Evolutionary conservation across 305 asterid genomes (phyloP).

Genomic region (Nicotiana rustica): DNA sequence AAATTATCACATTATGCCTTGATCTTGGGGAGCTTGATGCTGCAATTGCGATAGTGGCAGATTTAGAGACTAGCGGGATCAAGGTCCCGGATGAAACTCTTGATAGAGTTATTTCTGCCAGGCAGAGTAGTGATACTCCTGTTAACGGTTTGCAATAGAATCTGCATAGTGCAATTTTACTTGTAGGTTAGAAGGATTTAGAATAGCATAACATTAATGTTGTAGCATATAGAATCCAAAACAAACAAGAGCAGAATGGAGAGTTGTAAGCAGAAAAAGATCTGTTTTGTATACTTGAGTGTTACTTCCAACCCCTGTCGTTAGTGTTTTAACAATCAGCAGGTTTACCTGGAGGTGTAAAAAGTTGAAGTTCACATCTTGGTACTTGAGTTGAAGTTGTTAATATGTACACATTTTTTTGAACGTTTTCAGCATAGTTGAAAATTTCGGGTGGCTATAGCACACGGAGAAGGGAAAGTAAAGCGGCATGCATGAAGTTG

Average conservation of each 20-base stretch:
- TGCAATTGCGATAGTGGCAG: constrained; percentile 88
- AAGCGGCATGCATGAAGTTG: background rate
- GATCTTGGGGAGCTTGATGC: constrained; percentile 97
- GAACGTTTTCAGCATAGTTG: background rate
- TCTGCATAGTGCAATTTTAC: background rate
- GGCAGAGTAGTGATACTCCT: constrained; percentile 63
- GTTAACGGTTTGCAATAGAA: constrained; percentile 48
- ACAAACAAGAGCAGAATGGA: background rate
- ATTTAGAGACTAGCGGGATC: constrained; percentile 91
- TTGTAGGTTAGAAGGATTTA: constrained; percentile 21
- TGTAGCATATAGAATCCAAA: constrained; percentile 29
- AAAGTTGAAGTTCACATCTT: background rate
- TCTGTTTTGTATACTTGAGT: background rate
- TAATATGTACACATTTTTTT: background rate
- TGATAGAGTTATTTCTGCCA: constrained; percentile 84
- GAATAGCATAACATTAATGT: constrained; percentile 29
- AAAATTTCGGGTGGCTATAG: background rate
- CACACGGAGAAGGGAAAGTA: background rate
- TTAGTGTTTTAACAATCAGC: background rate
- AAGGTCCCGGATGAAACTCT: constrained; percentile 88
- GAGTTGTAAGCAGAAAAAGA: background rate
- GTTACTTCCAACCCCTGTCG: constrained; percentile 7
- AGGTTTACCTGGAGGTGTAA: background rate
- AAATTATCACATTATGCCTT: constrained; percentile 72
- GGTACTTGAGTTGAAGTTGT: background rate